Conservation (phyloP, 805 yeast species). For the Ogataea parapolymorpha region DNA sequence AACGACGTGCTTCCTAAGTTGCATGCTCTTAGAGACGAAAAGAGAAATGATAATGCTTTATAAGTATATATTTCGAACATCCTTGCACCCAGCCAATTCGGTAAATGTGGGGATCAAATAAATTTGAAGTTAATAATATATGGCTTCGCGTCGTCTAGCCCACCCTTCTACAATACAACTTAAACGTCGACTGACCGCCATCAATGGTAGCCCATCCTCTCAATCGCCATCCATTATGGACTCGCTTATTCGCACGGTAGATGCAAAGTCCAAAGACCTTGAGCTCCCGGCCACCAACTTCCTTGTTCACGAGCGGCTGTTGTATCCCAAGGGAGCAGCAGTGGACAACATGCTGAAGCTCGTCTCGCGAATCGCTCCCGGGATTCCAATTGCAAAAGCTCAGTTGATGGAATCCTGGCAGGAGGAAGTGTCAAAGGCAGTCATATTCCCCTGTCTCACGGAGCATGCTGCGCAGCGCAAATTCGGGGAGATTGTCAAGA, state of each 20-base stretch:
- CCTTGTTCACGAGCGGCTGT: constrained; percentile 27
- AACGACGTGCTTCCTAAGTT: constrained; percentile 71
- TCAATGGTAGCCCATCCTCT: neutral
- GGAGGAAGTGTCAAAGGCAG: constrained; percentile 13
- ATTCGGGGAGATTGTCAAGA: constrained; percentile 20
- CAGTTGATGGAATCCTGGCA: constrained; percentile 16
- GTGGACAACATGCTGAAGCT: constrained; percentile 16
- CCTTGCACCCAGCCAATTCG: neutral
- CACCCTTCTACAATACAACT: neutral
- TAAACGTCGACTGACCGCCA: constrained; percentile 1
- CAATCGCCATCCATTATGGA: neutral
- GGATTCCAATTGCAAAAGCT: neutral
- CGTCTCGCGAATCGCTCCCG: constrained; percentile 11
- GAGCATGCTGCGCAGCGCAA: constrained; percentile 6
- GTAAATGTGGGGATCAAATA: constrained; percentile 1
- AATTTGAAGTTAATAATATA: neutral
- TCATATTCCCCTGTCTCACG: neutral
- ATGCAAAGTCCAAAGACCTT: constrained; percentile 9
- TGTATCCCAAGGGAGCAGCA: constrained; percentile 19
- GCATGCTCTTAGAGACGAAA: constrained; percentile 61
- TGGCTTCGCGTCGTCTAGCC: no score
- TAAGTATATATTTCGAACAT: constrained; percentile 3
- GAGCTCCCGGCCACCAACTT: constrained; percentile 20
- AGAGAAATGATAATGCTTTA: constrained; percentile 66
- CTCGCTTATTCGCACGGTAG: neutral